These are phyloP conservation scores for Hibiscus trionum DNA, from an alignment of 345 rosid genomes.

Conservation along the genomic window DNA sequence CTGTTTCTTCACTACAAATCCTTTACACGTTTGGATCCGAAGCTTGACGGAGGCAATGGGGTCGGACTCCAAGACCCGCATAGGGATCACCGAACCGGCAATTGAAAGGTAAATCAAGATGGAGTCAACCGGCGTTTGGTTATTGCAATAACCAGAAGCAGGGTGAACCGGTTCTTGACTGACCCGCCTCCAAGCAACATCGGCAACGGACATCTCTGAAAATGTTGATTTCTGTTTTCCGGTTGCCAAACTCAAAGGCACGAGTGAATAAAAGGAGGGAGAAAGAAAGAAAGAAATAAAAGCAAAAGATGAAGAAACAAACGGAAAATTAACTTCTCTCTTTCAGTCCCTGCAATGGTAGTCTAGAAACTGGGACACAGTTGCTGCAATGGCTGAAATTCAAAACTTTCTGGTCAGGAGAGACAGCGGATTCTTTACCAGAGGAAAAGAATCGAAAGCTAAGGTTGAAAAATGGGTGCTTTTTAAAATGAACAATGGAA, in stretches of 20 bases:
- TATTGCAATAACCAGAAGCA: slow-evolving; percentile 21
- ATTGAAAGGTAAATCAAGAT: slow-evolving; percentile 52
- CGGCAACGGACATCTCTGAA: slow-evolving; percentile 60
- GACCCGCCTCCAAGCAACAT: slow-evolving; percentile 53
- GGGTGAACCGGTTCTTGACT: slow-evolving; percentile 32
- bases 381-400: background rate
- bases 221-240: background rate
- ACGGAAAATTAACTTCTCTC: background rate
- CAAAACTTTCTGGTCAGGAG: background rate
- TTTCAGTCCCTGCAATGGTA: background rate
- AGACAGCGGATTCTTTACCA: slow-evolving; percentile 19
- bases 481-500: slow-evolving; percentile 4
- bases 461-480: slow-evolving; percentile 10
- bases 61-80: slow-evolving; percentile 61
- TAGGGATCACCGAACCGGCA: slow-evolving; percentile 60
- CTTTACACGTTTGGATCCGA: slow-evolving; percentile 74
- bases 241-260: background rate
- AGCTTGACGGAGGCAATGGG: slow-evolving; percentile 78
- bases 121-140: slow-evolving; percentile 26
- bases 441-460: slow-evolving; percentile 36
- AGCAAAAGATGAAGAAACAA: background rate
- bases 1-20: slow-evolving; percentile 70
- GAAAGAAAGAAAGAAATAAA: background rate
- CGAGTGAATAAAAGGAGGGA: background rate
- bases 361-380: background rate